Conservation (phyloP, 176 grass and related monocot genomes). For the Phoenix roebelenii region DNA sequence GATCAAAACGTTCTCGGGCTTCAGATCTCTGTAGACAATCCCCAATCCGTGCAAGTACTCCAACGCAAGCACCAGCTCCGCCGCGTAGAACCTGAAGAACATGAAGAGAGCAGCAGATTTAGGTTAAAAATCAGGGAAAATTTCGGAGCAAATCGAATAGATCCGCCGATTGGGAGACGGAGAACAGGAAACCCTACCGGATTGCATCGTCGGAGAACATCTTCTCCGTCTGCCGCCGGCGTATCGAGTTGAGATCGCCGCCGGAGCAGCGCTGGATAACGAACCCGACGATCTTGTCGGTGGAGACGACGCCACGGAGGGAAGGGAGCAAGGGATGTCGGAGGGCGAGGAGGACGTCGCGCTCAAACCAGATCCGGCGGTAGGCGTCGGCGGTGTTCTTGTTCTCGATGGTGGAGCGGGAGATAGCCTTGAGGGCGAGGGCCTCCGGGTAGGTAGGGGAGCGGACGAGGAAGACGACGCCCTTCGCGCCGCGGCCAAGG, state of each 20-base stretch:
- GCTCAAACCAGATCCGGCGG: slow-evolving; percentile 93
- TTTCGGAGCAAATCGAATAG: background rate
- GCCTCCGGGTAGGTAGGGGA: background rate
- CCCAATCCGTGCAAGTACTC: too few species aligned
- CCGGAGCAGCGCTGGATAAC: slow-evolving; percentile 75
- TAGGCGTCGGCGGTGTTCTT: slow-evolving; percentile 54
- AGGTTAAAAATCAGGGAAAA: too few species aligned
- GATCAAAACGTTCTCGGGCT: too few species aligned
- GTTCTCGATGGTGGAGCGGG: slow-evolving; percentile 47
- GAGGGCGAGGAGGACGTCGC: slow-evolving; percentile 61
- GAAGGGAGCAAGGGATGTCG: slow-evolving; percentile 76
- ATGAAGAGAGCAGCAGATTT: background rate
- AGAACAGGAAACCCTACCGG: slow-evolving; percentile 27
- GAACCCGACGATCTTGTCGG: slow-evolving; percentile 78
- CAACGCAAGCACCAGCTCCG: too few species aligned
- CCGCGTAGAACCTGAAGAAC: background rate
- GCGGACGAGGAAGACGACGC: slow-evolving; percentile 82
- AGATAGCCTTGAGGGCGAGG: slow-evolving; percentile 86
- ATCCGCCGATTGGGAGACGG: background rate
- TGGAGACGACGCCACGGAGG: slow-evolving; percentile 78
- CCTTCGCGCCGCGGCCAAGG: slow-evolving; percentile 90
- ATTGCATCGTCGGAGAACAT: slow-evolving; percentile 98
- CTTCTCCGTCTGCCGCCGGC: slow-evolving; percentile 78
- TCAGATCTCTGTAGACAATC: too few species aligned
- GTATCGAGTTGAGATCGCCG: slow-evolving; percentile 75